A percentile compares a stretch with the other conserved stretches of the same genome.
These are phyloP conservation scores for Chondrostereum purpureum DNA, from an alignment of 1,284 basidiomycete species.

Conservation along the genomic window DNA sequence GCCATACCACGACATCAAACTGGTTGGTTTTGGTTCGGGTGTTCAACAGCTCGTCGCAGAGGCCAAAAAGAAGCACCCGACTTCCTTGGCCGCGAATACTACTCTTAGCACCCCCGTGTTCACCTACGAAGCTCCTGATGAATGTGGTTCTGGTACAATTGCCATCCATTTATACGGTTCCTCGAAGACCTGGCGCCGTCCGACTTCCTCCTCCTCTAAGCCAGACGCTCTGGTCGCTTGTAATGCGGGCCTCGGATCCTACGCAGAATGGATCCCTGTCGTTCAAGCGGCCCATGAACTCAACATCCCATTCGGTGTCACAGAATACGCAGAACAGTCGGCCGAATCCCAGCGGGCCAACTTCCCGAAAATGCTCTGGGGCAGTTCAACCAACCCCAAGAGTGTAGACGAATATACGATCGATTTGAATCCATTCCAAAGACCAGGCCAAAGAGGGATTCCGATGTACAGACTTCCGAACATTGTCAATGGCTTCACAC, in stretches of 20 bases:
- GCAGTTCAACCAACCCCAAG: slow-evolving; percentile 16
- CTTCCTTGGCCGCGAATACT: slow-evolving; percentile 17
- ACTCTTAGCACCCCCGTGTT: slow-evolving; percentile 23
- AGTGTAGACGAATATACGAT: slow-evolving; percentile 23
- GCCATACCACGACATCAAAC: slow-evolving; percentile 33
- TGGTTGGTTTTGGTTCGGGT: slow-evolving; percentile 30
- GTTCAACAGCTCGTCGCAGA: slow-evolving; percentile 25
- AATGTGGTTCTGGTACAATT: slow-evolving; percentile 26
- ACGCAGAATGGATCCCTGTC: slow-evolving; percentile 27
- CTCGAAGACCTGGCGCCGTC: slow-evolving; percentile 25
- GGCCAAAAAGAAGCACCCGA: slow-evolving; percentile 15
- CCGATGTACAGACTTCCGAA: slow-evolving; percentile 25
- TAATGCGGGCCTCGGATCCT: slow-evolving; percentile 30
- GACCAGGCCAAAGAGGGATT: slow-evolving; percentile 29
- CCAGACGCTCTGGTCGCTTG: slow-evolving; percentile 31
- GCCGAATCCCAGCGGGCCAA: slow-evolving; percentile 25
- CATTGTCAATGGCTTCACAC: slow-evolving; percentile 31
- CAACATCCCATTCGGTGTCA: slow-evolving; percentile 30
- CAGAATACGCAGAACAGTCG: slow-evolving; percentile 36
- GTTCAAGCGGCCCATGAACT: slow-evolving; percentile 23
- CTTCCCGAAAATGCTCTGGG: slow-evolving; percentile 21
- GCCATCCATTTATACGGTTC: slow-evolving; percentile 25
- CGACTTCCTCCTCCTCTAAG: slow-evolving; percentile 14
- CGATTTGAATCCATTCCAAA: slow-evolving; percentile 31
- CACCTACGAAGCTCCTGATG: slow-evolving; percentile 26